Conservation (phyloP, 345 rosid genomes). For the Salix brachista region DNA sequence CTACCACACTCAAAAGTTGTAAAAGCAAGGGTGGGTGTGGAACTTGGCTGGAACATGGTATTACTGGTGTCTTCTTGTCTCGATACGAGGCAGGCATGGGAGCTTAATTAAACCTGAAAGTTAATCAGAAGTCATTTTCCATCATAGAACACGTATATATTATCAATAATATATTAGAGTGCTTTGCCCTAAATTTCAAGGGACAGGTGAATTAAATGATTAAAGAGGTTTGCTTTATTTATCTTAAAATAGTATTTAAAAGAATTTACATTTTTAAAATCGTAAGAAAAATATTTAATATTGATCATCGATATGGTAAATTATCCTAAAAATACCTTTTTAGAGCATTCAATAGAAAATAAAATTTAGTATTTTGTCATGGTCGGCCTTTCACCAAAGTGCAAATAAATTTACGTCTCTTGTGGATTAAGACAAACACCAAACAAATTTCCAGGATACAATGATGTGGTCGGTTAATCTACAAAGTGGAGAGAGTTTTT, state of each 20-base stretch:
- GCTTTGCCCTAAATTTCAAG: no score
- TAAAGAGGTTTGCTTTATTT: no score
- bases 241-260: no score
- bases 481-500: background rate
- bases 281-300: no score
- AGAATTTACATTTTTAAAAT: no score
- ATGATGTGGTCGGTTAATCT: slow-evolving; percentile 15
- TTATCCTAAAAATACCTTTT: background rate
- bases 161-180: no score
- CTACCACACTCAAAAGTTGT: background rate
- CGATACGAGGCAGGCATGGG: background rate
- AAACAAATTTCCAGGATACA: background rate
- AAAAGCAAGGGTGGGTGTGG: background rate
- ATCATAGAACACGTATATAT: background rate
- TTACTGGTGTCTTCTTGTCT: slow-evolving; percentile 27
- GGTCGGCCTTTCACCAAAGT: background rate
- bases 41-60: slow-evolving; percentile 11
- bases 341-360: background rate
- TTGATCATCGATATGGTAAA: no score
- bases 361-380: background rate
- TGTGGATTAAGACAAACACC: slow-evolving; percentile 3
- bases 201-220: no score
- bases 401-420: background rate
- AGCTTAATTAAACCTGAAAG: background rate
- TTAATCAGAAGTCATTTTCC: background rate